A percentile compares a stretch with the other conserved stretches of the same genome.
Evolutionary conservation across 768 basidiomycete genomes (phyloP).

Genomic region (Psilocybe azurescens): DNA sequence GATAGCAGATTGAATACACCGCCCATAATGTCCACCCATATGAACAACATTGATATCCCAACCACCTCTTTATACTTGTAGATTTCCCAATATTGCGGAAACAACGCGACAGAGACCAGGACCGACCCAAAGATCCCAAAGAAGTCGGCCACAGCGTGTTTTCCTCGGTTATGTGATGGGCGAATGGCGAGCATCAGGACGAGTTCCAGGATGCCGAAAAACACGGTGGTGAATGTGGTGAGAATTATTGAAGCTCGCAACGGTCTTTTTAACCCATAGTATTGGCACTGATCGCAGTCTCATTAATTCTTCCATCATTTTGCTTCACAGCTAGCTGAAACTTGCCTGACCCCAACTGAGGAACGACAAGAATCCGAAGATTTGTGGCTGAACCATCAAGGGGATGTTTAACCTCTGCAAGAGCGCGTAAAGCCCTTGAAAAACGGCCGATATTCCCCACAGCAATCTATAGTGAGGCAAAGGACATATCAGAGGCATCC

Average conservation of each 20-base stretch:
- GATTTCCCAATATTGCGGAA: slow-evolving; percentile 80
- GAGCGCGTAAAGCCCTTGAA: slow-evolving; percentile 73
- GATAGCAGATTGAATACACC: slow-evolving; percentile 74
- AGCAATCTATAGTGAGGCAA: slow-evolving; percentile 45
- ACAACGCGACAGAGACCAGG: slow-evolving; percentile 53
- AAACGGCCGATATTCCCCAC: slow-evolving; percentile 64
- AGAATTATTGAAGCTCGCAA: slow-evolving; percentile 36
- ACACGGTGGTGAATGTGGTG: slow-evolving; percentile 40
- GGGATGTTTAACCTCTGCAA: slow-evolving; percentile 73
- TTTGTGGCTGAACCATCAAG: slow-evolving; percentile 69
- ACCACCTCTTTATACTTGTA: slow-evolving; percentile 63
- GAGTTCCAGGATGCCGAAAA: slow-evolving; percentile 62
- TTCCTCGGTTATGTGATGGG: slow-evolving; percentile 41
- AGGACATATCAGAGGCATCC: neutral
- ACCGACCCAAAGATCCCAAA: slow-evolving; percentile 69
- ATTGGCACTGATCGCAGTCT: slow-evolving; percentile 57
- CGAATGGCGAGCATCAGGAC: slow-evolving; percentile 63
- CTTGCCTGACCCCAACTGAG: slow-evolving; percentile 71
- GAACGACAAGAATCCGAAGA: slow-evolving; percentile 64
- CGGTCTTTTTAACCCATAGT: slow-evolving; percentile 60
- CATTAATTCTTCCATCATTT: neutral
- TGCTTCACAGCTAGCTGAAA: neutral
- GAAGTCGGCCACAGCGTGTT: slow-evolving; percentile 44
- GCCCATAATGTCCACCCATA: slow-evolving; percentile 72
- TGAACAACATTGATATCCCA: slow-evolving; percentile 75